phyloP scores from a whole-genome alignment of 2,329 filamentous ascomycete genomes.

The Ustilaginoidea virens region DNA sequence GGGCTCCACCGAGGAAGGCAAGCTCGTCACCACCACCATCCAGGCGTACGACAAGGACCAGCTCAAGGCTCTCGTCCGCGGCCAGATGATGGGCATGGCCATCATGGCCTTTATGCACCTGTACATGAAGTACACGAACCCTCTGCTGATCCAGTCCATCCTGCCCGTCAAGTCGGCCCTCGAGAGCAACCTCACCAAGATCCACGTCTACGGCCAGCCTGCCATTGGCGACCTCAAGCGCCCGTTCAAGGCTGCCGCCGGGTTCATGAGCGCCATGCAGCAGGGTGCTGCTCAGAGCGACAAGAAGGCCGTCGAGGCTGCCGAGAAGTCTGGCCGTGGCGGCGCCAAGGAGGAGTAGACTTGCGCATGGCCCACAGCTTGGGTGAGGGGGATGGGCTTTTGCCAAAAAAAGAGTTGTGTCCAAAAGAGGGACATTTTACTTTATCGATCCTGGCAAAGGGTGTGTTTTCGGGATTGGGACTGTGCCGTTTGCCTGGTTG shows the following conservation, averaged over 20 bases:
- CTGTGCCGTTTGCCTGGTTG: too few species aligned
- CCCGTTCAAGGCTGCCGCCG: conserved; percentile 77
- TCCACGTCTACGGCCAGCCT: conserved; percentile 77
- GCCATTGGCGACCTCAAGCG: conserved; percentile 84
- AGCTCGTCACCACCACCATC: conserved; percentile 91
- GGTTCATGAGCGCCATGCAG: conserved; percentile 69
- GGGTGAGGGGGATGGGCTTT: neutral
- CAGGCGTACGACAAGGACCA: conserved; percentile 87
- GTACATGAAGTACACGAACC: conserved; percentile 99
- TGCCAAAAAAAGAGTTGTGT: neutral
- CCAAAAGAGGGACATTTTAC: too few species aligned
- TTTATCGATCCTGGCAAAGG: too few species aligned
- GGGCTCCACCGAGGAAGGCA: conserved; percentile 86
- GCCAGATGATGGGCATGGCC: conserved; percentile 85
- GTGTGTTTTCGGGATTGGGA: too few species aligned
- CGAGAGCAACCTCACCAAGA: conserved; percentile 92
- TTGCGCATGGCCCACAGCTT: neutral
- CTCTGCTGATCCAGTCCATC: conserved; percentile 94
- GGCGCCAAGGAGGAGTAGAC: conserved; percentile 57
- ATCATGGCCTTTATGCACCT: conserved; percentile 99
- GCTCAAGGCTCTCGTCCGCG: conserved; percentile 71
- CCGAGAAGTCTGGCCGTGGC: conserved; percentile 59
- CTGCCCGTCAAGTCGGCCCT: conserved; percentile 92
- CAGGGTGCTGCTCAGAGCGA: conserved; percentile 71
- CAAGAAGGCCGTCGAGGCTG: conserved; percentile 71